Conservation (phyloP, 805 yeast genomes). For the Debaryomyces tyrocola region DNA sequence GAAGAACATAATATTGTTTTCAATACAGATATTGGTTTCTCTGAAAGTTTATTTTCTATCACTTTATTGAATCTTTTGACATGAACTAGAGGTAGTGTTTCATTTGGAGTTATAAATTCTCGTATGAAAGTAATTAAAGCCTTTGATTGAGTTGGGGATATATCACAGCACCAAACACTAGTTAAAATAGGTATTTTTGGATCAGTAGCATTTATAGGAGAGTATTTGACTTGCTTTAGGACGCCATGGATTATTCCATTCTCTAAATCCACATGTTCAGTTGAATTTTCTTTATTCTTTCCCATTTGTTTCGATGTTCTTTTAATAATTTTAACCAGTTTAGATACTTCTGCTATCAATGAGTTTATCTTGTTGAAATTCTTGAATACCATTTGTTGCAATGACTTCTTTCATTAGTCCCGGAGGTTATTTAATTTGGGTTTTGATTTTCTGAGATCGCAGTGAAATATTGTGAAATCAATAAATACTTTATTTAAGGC, state of each 20-base stretch:
- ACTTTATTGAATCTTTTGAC: constrained; percentile 56
- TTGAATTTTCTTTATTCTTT: constrained; percentile 1
- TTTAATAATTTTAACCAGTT: constrained; percentile 1
- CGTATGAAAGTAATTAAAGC: constrained; percentile 24
- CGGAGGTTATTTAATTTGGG: no score
- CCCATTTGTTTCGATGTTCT: constrained; percentile 2
- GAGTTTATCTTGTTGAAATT: background rate
- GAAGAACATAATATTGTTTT: constrained; percentile 50
- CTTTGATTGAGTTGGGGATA: constrained; percentile 37
- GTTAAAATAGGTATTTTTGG: constrained; percentile 26
- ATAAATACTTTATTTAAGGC: background rate
- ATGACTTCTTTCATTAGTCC: background rate
- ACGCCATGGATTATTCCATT: constrained; percentile 44
- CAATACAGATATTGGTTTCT: constrained; percentile 15
- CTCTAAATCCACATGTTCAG: constrained; percentile 42
- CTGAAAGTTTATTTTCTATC: background rate
- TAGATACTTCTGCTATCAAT: background rate
- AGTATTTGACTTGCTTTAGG: constrained; percentile 46
- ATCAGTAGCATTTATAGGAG: constrained; percentile 13
- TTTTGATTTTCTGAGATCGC: no score
- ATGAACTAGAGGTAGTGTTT: constrained; percentile 33
- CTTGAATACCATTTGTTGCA: background rate
- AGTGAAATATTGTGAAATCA: background rate
- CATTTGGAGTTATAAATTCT: constrained; percentile 25
- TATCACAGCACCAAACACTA: constrained; percentile 50